phyloP scores from a whole-genome alignment of 140 eudicot genomes.

The Flaveria floridana region DNA sequence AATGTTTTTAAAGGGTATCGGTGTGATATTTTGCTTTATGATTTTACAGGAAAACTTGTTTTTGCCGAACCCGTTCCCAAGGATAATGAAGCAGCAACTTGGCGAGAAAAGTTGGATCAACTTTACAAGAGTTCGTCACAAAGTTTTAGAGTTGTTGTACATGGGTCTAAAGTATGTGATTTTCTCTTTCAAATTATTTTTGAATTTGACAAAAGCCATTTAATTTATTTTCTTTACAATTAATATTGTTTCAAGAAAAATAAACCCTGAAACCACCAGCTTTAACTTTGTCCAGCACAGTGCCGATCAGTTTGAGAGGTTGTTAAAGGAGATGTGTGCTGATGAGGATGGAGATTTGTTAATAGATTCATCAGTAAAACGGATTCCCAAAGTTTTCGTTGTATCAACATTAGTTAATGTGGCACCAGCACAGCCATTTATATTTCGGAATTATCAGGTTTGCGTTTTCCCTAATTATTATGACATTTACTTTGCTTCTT shows the following conservation, averaged over 20 bases:
- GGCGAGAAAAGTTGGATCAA: constrained; percentile 98
- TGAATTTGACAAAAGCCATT: neutral
- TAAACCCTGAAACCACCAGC: constrained; percentile 23
- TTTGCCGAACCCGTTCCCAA: constrained; percentile 96
- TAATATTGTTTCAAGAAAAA: neutral
- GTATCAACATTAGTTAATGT: constrained; percentile 91
- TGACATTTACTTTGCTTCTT: constrained; percentile 9
- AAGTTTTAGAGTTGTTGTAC: constrained; percentile 95
- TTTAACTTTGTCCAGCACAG: constrained; percentile 82
- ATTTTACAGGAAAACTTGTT: constrained; percentile 76
- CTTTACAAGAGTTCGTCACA: constrained; percentile 98
- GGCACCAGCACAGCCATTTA: constrained; percentile 93
- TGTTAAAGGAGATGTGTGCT: constrained; percentile 96
- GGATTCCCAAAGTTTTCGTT: constrained; percentile 89
- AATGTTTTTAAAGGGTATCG: constrained; percentile 1
- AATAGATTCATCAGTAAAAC: constrained; percentile 90
- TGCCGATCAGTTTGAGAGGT: constrained; percentile 97
- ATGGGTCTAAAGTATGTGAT: constrained; percentile 89
- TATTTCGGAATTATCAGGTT: constrained; percentile 98
- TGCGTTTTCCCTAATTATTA: constrained; percentile 3
- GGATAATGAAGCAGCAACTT: constrained; percentile 97
- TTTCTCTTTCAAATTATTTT: constrained; percentile 1
- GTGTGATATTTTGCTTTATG: constrained; percentile 13
- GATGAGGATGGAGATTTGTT: constrained; percentile 98
- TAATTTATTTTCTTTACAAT: neutral